phyloP scores from a whole-genome alignment of 495 filamentous ascomycete species.

The Massariosphaeria phaeospora region DNA sequence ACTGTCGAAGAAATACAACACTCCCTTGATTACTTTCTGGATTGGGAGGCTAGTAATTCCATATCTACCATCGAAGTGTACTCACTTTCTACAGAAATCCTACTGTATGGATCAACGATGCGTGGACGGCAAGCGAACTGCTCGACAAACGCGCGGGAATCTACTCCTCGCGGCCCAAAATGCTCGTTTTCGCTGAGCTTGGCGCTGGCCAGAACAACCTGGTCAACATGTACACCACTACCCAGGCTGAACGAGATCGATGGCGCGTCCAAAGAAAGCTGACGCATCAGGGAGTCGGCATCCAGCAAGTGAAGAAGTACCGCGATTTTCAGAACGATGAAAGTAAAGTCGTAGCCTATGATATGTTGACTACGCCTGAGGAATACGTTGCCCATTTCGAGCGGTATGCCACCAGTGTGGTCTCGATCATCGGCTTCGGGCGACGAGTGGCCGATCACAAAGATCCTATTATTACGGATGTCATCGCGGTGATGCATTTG shows the following conservation, averaged over 20 bases:
- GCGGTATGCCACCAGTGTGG: slow-evolving; percentile 45
- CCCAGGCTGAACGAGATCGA: slow-evolving; percentile 44
- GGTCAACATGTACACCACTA: slow-evolving; percentile 37
- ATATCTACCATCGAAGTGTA: slow-evolving; percentile 51
- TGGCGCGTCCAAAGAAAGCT: slow-evolving; percentile 60
- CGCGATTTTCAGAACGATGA: slow-evolving; percentile 57
- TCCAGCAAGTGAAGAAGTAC: slow-evolving; percentile 57
- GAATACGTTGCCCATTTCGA: slow-evolving; percentile 45
- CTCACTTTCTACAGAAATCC: slow-evolving; percentile 47
- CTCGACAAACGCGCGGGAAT: slow-evolving; percentile 55
- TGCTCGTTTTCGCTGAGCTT: slow-evolving; percentile 56
- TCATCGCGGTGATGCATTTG: slow-evolving; percentile 43
- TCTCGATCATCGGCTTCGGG: slow-evolving; percentile 45
- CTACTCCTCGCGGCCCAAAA: slow-evolving; percentile 47
- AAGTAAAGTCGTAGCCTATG: slow-evolving; percentile 42
- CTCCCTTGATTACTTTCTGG: slow-evolving; percentile 57
- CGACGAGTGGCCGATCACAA: slow-evolving; percentile 38
- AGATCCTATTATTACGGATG: slow-evolving; percentile 50
- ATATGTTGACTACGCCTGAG: slow-evolving; percentile 39
- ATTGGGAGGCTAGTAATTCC: slow-evolving; percentile 57
- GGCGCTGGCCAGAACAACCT: slow-evolving; percentile 54
- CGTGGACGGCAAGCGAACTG: slow-evolving; percentile 50
- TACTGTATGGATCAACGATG: slow-evolving; percentile 60
- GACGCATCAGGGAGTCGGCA: slow-evolving; percentile 48
- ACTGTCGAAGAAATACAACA: slow-evolving; percentile 50